Base-by-base conservation (phyloP, 352 stramenopile species). In the Phytopythium mirpurense region DNA sequence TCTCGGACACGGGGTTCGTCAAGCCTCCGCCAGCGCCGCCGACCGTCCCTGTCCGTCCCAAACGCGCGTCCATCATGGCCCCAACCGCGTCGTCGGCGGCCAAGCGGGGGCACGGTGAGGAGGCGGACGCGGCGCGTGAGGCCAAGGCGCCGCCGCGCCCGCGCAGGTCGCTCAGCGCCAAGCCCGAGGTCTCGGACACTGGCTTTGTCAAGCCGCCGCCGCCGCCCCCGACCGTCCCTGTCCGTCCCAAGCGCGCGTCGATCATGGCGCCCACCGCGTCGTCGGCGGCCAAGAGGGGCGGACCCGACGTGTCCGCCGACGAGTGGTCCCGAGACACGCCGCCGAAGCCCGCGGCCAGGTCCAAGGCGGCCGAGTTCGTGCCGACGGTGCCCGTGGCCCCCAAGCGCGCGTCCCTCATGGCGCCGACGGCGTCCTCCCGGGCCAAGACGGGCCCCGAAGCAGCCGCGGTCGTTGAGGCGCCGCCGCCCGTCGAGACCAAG, bases 321-420 rank as follows among this genome's bases (percentile, higher is more conserved):
- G 45, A 41, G 8, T 51, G 45, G 45, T 35, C 45, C 10, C 24
- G 45, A 27, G 29, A 51, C 29, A 29, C 45, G 24, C 41, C 50
- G 21, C 37, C 41, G 6, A 56, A 57, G 27, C 51, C 40, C 18
- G 27, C 41, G 18, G 3, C 38, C 9, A 50, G 27, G 12, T 19
- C 27, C 16, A 50, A 50, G 38, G 15, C n/a, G 27, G 18, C 38
- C 38, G 42, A 57, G 19, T 57, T 42, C 29, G 21, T 35, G 34
- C 32, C 31, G 41, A 54, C 41, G 12, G 59, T 66, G 41, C 38
- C 65, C 32, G 51, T 63, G 9, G 47, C 41, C 26, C 54, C 60
- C 7, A 79, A 73, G 31, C 46, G 66, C 57, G 52, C 63, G 26
- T 76, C 67, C 0, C 64, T 72, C 34, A 63, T 63, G 60, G 63